These are phyloP conservation scores for Bryoglossum gracile DNA, from an alignment of 495 filamentous ascomycete species.

Conservation along the genomic window DNA sequence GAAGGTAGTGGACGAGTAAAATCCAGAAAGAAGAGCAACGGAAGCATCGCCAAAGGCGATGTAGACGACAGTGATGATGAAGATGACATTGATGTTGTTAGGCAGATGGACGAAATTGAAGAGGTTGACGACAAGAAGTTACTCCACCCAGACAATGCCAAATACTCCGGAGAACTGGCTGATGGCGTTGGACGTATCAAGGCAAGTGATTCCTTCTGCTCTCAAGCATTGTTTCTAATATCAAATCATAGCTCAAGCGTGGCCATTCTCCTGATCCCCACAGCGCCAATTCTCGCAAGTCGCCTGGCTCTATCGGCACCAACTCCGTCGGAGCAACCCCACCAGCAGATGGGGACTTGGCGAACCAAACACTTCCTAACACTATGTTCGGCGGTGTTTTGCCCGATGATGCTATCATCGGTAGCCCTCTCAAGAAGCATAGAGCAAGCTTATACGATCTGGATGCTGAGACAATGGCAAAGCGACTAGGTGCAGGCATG, in stretches of 20 bases:
- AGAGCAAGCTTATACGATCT: slow-evolving; percentile 60
- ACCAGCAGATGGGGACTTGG: slow-evolving; percentile 23
- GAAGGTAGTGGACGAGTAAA: slow-evolving; percentile 46
- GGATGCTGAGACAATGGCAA: slow-evolving; percentile 42
- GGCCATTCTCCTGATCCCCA: slow-evolving; percentile 81
- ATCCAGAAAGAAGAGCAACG: slow-evolving; percentile 49
- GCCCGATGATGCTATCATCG: slow-evolving; percentile 49
- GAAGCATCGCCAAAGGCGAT: slow-evolving; percentile 28
- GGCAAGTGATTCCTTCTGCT: no score
- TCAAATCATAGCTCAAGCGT: slow-evolving; percentile 69
- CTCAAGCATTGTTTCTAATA: slow-evolving; percentile 21
- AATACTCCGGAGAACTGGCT: slow-evolving; percentile 74
- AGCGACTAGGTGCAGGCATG: slow-evolving; percentile 17
- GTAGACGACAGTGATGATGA: slow-evolving; percentile 59
- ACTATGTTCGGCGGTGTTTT: slow-evolving; percentile 15
- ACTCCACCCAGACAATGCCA: slow-evolving; percentile 65
- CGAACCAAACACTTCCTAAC: slow-evolving; percentile 17
- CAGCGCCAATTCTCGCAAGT: slow-evolving; percentile 34
- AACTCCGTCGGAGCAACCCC: slow-evolving; percentile 29
- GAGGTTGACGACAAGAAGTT: slow-evolving; percentile 61
- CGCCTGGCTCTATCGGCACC: slow-evolving; percentile 40
- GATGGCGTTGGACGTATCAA: slow-evolving; percentile 90
- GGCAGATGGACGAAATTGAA: slow-evolving; percentile 53
- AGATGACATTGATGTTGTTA: slow-evolving; percentile 55
- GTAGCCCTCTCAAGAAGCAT: slow-evolving; percentile 80